Base-by-base conservation (phyloP, 1,284 basidiomycete genomes). In the Heterobasidion annosum region DNA sequence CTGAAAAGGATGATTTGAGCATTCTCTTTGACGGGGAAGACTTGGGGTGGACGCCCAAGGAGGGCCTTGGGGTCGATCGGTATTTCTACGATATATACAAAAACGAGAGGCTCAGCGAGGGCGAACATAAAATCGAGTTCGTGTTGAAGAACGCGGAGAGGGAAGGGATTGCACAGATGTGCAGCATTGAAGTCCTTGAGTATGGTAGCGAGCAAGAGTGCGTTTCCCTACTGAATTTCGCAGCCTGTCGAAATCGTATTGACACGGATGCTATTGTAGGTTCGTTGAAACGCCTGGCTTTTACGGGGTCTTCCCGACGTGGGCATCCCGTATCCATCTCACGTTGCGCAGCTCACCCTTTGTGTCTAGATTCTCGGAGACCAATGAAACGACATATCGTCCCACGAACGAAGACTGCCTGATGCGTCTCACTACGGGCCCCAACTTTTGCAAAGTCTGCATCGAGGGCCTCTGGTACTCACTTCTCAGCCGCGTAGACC, bases 321-420 rank as follows among this genome's bases (percentile, higher is more conserved):
- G 54, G 25, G 25, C 25, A 57, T 76, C 65, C 34, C 6, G 32
- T 32, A 2, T 32, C 40, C 44, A 32, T 25, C 25, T 25, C 25
- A 25, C 25, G 25, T 4, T 25, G 25, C 25, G 25, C 50, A 18
- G 45, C 45, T 25, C 50, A 46, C 37, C 3, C 25, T 25, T 25
- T 25, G 3, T 4, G 3, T 25, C 52, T 56, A 87, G 82, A 18
- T 87, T 75, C 63, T 83, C 82, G 1, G 70, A 79, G 32, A 67
- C 68, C 50, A 87, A 89, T 59, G 64, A 67, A 54, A 87, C 84
- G 0, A 76, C 78, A 2, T 89, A 85, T 66, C 77, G 86, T 15
- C 87, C 87, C 40, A 92, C 89, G 2, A 91, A 92, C 62, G 85
- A 91, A 61, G 85, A 82, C 63, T 93, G 91, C 64, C 77, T 93